Evolutionary conservation across 2,329 filamentous ascomycete species (phyloP), one percentile per base, ranked within the genome.

Genomic region (Clarireedia paspali): DNA sequence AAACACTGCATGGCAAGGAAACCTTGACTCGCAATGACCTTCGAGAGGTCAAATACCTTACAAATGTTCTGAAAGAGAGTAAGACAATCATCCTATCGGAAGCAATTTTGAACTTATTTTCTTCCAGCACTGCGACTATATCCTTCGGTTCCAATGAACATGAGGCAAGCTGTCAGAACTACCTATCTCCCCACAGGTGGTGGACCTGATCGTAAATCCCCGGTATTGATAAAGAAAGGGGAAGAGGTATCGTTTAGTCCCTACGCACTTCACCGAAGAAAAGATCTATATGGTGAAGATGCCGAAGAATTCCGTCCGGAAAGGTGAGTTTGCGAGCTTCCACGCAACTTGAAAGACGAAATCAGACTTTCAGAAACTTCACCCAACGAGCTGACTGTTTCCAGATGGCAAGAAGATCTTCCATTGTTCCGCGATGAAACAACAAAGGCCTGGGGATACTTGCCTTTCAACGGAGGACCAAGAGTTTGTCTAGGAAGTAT

Each of bases 221-320:
- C 68, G 0, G 55, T 70, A 2, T 58, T 67, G 10, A 47, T 70
- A 7, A 45, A 39, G 3, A 62, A 61, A 50, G 67, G 67, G 7
- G 36, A 53, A 10, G 42, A 50, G 3, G 51, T 70, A 0, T 48
- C 54, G 0, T 70, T 63, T 27, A 60, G 47, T 17, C 49, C 63
- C 4, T 68, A 67, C 47, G 50, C 55, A 4, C 59, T 70, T 46
- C 67, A 70, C 50, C 55, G 67, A 4, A 59, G 63, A 5, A 62
- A 62, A 2, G 77, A 80, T 54, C 85, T 91, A 63, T 91, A 87
- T 85, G 87, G 87, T 0, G 65, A 76, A 0, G 84, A 89, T 59
- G 85, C 83, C 0, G 81, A 88, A 7, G 75, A 81, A 1, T 94
- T 90, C 71, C 74, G 78, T 4, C 89, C 89, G 0, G 88, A 90